Percentiles rank a stretch among this genome's conserved stretches.
These are phyloP conservation scores for Podospora anserina DNA, from an alignment of 495 filamentous ascomycete genomes.

Conservation along the genomic window DNA sequence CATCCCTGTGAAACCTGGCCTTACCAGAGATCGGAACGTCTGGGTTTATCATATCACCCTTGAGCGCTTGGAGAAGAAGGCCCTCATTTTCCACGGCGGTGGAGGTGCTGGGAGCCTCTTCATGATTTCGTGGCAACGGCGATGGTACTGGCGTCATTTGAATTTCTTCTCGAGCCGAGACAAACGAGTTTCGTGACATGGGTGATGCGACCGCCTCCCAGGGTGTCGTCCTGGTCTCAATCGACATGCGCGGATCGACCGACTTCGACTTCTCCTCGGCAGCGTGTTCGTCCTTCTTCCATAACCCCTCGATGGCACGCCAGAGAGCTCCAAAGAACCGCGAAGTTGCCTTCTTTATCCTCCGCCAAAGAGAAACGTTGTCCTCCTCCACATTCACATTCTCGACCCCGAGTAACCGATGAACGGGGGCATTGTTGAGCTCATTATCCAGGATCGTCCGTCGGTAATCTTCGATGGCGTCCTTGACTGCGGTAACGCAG, in stretches of 20 bases:
- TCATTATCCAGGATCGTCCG: constrained; percentile 89
- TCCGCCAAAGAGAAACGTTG: constrained; percentile 80
- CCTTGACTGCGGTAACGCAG: constrained; percentile 86
- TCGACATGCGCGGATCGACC: constrained; percentile 58
- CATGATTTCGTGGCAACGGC: constrained; percentile 54
- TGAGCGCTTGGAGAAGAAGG: constrained; percentile 38
- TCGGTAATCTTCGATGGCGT: constrained; percentile 97
- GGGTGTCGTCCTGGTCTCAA: constrained; percentile 56
- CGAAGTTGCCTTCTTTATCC: constrained; percentile 85
- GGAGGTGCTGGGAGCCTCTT: constrained; percentile 16
- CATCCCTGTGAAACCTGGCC: constrained; percentile 82
- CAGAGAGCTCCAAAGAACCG: constrained; percentile 58
- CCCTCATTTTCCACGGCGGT: constrained; percentile 56
- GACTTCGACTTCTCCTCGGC: constrained; percentile 33
- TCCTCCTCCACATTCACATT: constrained; percentile 94
- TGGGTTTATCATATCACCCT: constrained; percentile 50
- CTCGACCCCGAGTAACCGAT: constrained; percentile 79
- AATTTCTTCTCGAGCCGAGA: constrained; percentile 59
- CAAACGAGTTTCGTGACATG: constrained; percentile 57
- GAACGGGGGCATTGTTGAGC: constrained; percentile 93
- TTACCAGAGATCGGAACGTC: constrained; percentile 41
- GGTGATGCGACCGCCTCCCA: constrained; percentile 58
- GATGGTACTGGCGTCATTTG: constrained; percentile 96
- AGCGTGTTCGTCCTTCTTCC: constrained; percentile 43
- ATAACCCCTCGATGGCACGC: constrained; percentile 38